Percentiles rank a stretch among this genome's conserved stretches.
These are phyloP conservation scores for Cetraspora pellucida DNA, from an alignment of 192 early-diverging fungal genomes.

Conservation along the genomic window DNA sequence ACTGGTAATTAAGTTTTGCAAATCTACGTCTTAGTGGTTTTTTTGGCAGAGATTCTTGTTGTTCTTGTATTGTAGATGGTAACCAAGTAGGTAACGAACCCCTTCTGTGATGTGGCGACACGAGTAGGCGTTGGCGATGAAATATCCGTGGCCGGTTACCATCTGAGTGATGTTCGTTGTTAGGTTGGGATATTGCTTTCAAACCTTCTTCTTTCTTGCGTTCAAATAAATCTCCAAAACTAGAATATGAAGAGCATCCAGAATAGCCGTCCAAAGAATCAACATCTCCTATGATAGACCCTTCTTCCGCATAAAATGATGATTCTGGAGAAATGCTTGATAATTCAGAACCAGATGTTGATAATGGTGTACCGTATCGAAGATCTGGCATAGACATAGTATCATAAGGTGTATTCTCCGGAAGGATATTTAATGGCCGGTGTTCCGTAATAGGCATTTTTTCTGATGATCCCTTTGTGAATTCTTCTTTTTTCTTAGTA, in stretches of 20 bases:
- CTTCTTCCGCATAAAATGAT: conserved; percentile 27
- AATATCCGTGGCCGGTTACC: conserved; percentile 22
- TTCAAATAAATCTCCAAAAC: conserved; percentile 33
- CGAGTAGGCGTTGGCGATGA: conserved; percentile 25
- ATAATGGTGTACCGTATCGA: conserved; percentile 8
- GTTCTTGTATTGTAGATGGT: conserved; percentile 12
- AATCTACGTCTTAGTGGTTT: conserved; percentile 3
- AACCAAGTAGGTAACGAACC: conserved; percentile 32
- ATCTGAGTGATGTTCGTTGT: conserved; percentile 5
- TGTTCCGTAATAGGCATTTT: conserved; percentile 35
- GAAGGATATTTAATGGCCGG: conserved; percentile 30
- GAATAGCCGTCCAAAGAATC: conserved; percentile 29
- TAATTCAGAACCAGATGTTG: conserved; percentile 23
- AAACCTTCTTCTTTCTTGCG: conserved; percentile 28
- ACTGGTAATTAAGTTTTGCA: too few relatives aligned
- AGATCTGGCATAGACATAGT: conserved; percentile 38
- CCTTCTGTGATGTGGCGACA: conserved; percentile 17
- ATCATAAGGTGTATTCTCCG: conserved; percentile 34
- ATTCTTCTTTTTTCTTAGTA: conserved; percentile 37
- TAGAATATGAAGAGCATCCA: conserved; percentile 20
- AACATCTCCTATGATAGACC: conserved; percentile 23
- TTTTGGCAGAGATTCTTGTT: not conserved
- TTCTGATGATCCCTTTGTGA: conserved; percentile 36
- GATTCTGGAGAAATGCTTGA: conserved; percentile 25
- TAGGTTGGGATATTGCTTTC: conserved; percentile 26